Evolutionary conservation across 352 stramenopile species (phyloP).

Genomic region (Labyrinthula sp.): DNA sequence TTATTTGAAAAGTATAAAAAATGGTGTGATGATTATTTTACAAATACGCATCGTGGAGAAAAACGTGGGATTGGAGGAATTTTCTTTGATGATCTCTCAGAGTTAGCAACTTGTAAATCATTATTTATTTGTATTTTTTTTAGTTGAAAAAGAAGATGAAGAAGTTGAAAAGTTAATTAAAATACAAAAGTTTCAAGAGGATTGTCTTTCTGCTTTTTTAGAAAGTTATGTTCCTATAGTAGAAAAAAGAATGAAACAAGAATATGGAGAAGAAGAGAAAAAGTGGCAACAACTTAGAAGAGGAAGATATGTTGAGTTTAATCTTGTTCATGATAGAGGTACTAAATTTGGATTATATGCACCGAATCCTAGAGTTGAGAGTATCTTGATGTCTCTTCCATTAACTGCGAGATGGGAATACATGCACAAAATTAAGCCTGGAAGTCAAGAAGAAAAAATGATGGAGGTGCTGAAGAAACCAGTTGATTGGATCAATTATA

Average conservation of each 20-base stretch:
- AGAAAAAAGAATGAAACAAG: conserved; percentile 73
- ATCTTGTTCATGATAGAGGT: conserved; percentile 94
- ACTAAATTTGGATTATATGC: conserved; percentile 93
- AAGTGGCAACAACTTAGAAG: conserved; percentile 88
- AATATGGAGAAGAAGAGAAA: conserved; percentile 81
- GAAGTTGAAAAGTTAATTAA: not conserved
- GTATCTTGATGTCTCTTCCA: conserved; percentile 92
- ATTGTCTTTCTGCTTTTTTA: conserved; percentile 44
- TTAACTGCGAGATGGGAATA: conserved; percentile 90
- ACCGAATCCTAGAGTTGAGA: conserved; percentile 80
- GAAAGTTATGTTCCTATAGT: conserved; percentile 81
- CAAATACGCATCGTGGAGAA: conserved; percentile 82
- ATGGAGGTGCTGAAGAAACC: conserved; percentile 73
- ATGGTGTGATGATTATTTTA: conserved; percentile 91
- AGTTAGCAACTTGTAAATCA: too few species aligned
- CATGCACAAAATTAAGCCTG: conserved; percentile 53
- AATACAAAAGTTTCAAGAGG: conserved; percentile 38
- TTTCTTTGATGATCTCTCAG: conserved; percentile 92
- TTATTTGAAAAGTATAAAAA: conserved; percentile 84
- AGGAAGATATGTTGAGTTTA: conserved; percentile 94
- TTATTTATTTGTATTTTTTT: not conserved
- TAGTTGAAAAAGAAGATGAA: not conserved
- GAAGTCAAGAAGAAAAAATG: conserved; percentile 70
- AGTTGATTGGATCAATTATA: conserved; percentile 67
- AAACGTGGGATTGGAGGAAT: conserved; percentile 82